Evolutionary conservation across 768 basidiomycete genomes (phyloP).

Genomic region (Trametes punicea): DNA sequence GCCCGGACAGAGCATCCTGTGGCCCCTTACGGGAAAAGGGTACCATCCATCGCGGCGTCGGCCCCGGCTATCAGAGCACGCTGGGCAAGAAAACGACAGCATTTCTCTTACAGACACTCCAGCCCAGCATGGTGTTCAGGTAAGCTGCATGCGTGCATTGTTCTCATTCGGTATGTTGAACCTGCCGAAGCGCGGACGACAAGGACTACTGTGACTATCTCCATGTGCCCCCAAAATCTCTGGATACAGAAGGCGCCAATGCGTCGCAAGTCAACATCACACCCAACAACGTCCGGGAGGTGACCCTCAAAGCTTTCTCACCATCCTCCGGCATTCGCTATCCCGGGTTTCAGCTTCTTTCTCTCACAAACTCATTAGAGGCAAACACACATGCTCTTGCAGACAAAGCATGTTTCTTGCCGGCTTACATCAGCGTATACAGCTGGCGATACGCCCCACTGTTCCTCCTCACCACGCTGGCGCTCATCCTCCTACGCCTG

Average conservation of each 20-base stretch:
- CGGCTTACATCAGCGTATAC: slow-evolving; percentile 64
- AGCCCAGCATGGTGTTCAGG: slow-evolving; percentile 73
- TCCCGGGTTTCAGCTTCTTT: slow-evolving; percentile 86
- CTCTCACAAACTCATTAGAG: slow-evolving; percentile 45
- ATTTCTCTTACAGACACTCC: slow-evolving; percentile 67
- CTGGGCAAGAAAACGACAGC: slow-evolving; percentile 75
- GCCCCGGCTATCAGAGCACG: slow-evolving; percentile 79
- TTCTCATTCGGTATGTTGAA: not conserved
- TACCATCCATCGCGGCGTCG: slow-evolving; percentile 70
- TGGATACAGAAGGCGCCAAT: slow-evolving; percentile 16
- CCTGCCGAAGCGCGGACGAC: slow-evolving; percentile 70
- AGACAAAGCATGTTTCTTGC: slow-evolving; percentile 75
- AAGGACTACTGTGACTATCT: slow-evolving; percentile 85
- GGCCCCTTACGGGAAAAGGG: slow-evolving; percentile 75
- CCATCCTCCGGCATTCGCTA: slow-evolving; percentile 64
- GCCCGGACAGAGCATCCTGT: slow-evolving; percentile 71
- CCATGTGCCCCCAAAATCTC: slow-evolving; percentile 41
- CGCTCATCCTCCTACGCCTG: slow-evolving; percentile 45
- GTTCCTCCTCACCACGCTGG: slow-evolving; percentile 48
- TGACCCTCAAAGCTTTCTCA: slow-evolving; percentile 87
- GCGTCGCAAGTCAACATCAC: slow-evolving; percentile 20
- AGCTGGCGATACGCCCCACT: slow-evolving; percentile 61
- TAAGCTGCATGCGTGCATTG: slow-evolving; percentile 26
- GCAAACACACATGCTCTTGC: slow-evolving; percentile 42
- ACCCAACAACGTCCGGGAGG: slow-evolving; percentile 52